Percentiles rank a stretch among this genome's conserved stretches.
These are phyloP conservation scores for Xylariaceae sp. DNA, from an alignment of 2,329 filamentous ascomycete genomes.

Conservation along the genomic window DNA sequence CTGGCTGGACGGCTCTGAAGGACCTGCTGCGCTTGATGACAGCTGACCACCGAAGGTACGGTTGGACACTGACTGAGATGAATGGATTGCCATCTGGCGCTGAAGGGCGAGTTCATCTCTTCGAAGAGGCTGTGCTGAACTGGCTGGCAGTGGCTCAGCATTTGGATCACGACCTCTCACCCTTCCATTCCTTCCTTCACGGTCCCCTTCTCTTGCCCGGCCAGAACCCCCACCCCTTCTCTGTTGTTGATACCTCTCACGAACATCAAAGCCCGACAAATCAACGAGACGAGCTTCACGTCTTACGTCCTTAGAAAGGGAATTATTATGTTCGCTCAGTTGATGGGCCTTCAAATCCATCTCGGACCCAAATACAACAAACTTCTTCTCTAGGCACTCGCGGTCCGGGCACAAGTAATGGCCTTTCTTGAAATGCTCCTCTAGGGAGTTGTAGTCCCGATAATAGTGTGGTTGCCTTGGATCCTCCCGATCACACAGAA, in stretches of 20 bases:
- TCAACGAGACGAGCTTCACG: conserved; percentile 86
- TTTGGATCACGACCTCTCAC: conserved; percentile 79
- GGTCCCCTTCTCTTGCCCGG: conserved; percentile 47
- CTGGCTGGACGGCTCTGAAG: conserved; percentile 48
- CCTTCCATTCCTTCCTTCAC: conserved; percentile 51
- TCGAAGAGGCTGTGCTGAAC: conserved; percentile 79
- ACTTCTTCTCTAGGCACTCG: conserved; percentile 95
- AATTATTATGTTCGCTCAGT: conserved; percentile 78
- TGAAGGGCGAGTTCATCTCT: conserved; percentile 92
- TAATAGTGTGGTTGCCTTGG: conserved; percentile 86
- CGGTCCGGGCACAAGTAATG: conserved; percentile 85
- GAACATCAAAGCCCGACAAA: conserved; percentile 82
- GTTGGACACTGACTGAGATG: conserved; percentile 77
- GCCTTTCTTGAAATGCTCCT: conserved; percentile 84
- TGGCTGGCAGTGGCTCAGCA: conserved; percentile 75
- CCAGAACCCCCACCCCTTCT: conserved; percentile 50
- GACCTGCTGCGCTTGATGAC: conserved; percentile 58
- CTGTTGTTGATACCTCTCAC: conserved; percentile 72
- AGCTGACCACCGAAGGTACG: conserved; percentile 87
- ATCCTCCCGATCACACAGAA: conserved; percentile 81
- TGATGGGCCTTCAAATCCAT: conserved; percentile 96
- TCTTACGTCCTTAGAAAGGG: conserved; percentile 80
- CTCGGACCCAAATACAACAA: conserved; percentile 93
- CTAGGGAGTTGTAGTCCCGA: conserved; percentile 83
- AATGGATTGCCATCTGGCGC: conserved; percentile 88